These are phyloP conservation scores for Melastoma malabathricum DNA, from an alignment of 345 rosid genomes.

Conservation along the genomic window DNA sequence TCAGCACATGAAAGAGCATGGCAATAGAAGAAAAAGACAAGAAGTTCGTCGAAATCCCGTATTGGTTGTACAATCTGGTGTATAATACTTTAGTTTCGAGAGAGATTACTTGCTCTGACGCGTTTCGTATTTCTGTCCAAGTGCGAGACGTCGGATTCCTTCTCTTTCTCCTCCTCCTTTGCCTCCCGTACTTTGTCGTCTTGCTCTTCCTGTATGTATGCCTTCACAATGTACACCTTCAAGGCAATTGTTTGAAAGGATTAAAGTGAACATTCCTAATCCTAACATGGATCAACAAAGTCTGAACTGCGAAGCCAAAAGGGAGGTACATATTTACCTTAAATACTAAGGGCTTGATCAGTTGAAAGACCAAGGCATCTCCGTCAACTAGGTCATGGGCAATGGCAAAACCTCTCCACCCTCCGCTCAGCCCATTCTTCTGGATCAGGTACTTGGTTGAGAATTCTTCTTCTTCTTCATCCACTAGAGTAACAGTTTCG, in stretches of 20 bases:
- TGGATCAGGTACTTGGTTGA: slow-evolving; percentile 26
- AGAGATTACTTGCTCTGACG: slow-evolving; percentile 22
- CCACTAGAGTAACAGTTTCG: slow-evolving; percentile 18
- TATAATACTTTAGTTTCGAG: too few relatives aligned
- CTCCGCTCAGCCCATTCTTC: slow-evolving; percentile 35
- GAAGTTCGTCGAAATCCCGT: too few relatives aligned
- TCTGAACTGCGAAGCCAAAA: neutral
- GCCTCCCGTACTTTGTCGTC: slow-evolving; percentile 2
- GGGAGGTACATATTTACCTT: slow-evolving; percentile 14
- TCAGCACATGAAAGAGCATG: too few relatives aligned
- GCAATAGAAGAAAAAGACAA: too few relatives aligned
- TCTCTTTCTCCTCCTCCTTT: slow-evolving; percentile 2
- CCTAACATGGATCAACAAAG: neutral
- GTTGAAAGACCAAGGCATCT: slow-evolving; percentile 36
- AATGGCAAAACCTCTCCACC: slow-evolving; percentile 44
- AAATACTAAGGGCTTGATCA: slow-evolving; percentile 18
- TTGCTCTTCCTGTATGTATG: slow-evolving; percentile 14
- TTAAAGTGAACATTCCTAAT: neutral
- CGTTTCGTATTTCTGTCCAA: slow-evolving; percentile 16
- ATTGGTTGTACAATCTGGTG: too few relatives aligned
- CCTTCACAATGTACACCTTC: slow-evolving; percentile 33
- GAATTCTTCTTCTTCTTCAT: slow-evolving; percentile 24
- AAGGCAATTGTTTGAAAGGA: neutral
- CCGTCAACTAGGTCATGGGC: slow-evolving; percentile 34
- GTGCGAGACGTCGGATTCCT: slow-evolving; percentile 10